Evolutionary conservation across 768 basidiomycete species (phyloP), one percentile per base, ranked within the genome.

Genomic region (Naganishia friedmannii): DNA sequence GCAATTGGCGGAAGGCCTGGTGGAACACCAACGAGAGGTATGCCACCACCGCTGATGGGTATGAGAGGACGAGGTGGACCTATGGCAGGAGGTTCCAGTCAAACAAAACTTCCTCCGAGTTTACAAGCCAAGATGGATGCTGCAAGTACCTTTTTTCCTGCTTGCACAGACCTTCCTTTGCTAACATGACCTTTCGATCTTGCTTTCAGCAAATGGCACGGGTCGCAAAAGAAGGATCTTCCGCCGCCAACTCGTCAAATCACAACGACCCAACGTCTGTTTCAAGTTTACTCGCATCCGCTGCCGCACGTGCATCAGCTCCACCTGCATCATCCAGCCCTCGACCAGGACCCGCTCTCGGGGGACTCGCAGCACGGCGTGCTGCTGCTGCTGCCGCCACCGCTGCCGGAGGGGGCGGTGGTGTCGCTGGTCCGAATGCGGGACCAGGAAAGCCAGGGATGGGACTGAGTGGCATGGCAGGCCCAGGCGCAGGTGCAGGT

Each of bases 101-200:
- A 63, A 42, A 63, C 60, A 21, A 74, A 74, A 56, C 90, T 98
- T 72, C 94, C 94, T 0, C 91, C 93, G 0, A 85, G 87, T 55
- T 85, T 98, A 54, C 93, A 93, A 78, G 92, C 91, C 72, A 96
- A 93, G 84, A 90, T 97, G 89, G 91, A 90, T 51, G 91, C 89
- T 29, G 92, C 94, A 78, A 75, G 87, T 84, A 1, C 55, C 21
- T 23, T 19, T 34, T 23, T 21, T 23, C 23, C 13, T 26, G 21
- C n/a, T 26, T 23, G 13, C 6, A 46, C 5, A 26, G 4, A 51
- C 48, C 7, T 26, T 51, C n/a, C 31, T 42, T 58, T 55, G 8
- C 42, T 28, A 19, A 48, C 31, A 3, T 26, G 9, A 23, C 55
- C 10, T 45, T 19, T 13, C 28, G 39, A 21, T 4, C 29, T 17